Conservation (phyloP, 176 grass and related monocot species). For the Canna indica region DNA sequence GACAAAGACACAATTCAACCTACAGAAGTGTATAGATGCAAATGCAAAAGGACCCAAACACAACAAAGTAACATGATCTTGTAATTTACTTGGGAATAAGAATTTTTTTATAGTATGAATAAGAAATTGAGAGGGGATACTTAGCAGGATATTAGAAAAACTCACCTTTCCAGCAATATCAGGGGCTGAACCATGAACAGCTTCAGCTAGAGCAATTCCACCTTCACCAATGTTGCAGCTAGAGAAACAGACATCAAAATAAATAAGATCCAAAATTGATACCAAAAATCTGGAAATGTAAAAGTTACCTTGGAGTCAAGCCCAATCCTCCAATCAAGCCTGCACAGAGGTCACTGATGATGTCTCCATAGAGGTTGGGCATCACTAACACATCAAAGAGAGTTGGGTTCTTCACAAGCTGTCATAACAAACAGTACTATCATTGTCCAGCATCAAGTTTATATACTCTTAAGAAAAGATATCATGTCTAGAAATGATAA, state of each 20-base stretch:
- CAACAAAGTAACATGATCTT: not conserved
- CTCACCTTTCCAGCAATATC: slow-evolving; percentile 92
- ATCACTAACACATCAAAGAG: slow-evolving; percentile 95
- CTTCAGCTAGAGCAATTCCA: slow-evolving; percentile 92
- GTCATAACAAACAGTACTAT: slow-evolving; percentile 13
- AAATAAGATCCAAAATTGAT: not conserved
- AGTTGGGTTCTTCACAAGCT: slow-evolving; percentile 86
- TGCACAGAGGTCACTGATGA: slow-evolving; percentile 97
- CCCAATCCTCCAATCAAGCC: slow-evolving; percentile 90
- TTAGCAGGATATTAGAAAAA: not conserved
- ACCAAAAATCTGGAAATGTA: slow-evolving; percentile 8
- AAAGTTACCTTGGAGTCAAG: slow-evolving; percentile 77
- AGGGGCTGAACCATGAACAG: slow-evolving; percentile 95
- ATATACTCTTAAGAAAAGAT: not conserved
- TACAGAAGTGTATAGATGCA: not conserved
- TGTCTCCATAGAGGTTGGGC: slow-evolving; percentile 98
- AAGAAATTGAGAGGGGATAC: not conserved
- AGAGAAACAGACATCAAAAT: slow-evolving; percentile 8
- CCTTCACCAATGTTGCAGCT: slow-evolving; percentile 98
- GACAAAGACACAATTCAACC: not conserved
- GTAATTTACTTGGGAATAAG: too few relatives aligned
- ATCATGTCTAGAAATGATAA: not conserved
- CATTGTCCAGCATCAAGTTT: not conserved
- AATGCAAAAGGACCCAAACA: not conserved
- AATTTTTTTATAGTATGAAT: too few relatives aligned